Evolutionary conservation across 1,139 yeast genomes (phyloP).

Genomic region (Kodamaea plutei): DNA sequence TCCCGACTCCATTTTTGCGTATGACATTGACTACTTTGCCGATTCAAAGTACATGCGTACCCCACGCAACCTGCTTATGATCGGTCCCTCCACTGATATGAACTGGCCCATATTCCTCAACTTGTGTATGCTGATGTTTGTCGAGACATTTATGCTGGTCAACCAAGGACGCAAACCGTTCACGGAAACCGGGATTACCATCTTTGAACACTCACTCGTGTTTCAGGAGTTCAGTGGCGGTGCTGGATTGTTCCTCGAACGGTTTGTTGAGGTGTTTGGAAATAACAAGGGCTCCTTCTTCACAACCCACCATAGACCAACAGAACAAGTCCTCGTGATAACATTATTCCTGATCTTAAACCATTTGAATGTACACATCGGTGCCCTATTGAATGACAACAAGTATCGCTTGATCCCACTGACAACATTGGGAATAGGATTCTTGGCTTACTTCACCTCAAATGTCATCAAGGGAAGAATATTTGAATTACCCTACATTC

Average conservation of each 20-base stretch:
- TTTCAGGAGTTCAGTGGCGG: slow-evolving; percentile 65
- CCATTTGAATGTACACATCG: slow-evolving; percentile 55
- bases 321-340: slow-evolving; percentile 50
- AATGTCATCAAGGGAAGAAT: slow-evolving; percentile 35
- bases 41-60: slow-evolving; percentile 30
- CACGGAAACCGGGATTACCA: slow-evolving; percentile 65
- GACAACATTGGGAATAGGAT: slow-evolving; percentile 48
- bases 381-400: slow-evolving; percentile 50
- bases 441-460: slow-evolving; percentile 43
- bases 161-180: slow-evolving; percentile 56
- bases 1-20: slow-evolving; percentile 26
- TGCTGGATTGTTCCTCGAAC: slow-evolving; percentile 26
- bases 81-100: slow-evolving; percentile 53
- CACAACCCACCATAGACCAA: slow-evolving; percentile 30
- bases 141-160: slow-evolving; percentile 67
- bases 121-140: slow-evolving; percentile 59
- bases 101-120: slow-evolving; percentile 63
- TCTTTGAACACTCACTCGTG: slow-evolving; percentile 70
- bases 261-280: slow-evolving; percentile 8
- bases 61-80: slow-evolving; percentile 27
- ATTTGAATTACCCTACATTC: slow-evolving; percentile 49
- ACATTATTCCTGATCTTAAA: slow-evolving; percentile 50
- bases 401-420: slow-evolving; percentile 61
- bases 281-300: slow-evolving; percentile 8
- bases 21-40: slow-evolving; percentile 27